Base-by-base conservation (phyloP, 1,139 yeast species). In the Diutina catenulata region DNA sequence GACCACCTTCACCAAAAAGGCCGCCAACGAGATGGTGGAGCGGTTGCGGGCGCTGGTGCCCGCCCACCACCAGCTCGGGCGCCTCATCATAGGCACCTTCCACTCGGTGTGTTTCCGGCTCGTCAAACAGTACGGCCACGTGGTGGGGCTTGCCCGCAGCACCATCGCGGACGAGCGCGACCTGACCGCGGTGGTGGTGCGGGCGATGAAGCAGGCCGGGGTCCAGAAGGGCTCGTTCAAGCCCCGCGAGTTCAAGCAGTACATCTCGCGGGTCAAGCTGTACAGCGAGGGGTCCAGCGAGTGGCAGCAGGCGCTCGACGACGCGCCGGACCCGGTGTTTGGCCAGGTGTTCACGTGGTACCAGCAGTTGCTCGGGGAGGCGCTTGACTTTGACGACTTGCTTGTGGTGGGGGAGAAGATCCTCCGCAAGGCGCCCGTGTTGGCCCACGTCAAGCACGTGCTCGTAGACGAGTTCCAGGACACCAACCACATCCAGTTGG, bases 391-490 rank as follows among this genome's bases (percentile, higher is more conserved):
- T 55, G 97, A 88, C 53, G 97, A 88, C 52, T 67, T 93, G 39
- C 60, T 91, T 28, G 52, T 82, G 23, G 59, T 64, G 39, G 70
- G 87, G 27, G 60, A 66, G 43, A 52, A 59, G 10, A 56, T 87
- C 14, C 49, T 86, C n/a, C 48, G 59, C 1, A 46, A 51, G 16
- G 53, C 59, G 40, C 62, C 67, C 0, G 71, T 76, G 16, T 59
- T 80, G 16, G 60, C 62, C 2, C 60, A 62, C 39, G 60, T 82
- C 6, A 62, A 73, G 44, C 91, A 84, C 48, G 88, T 87, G 0
- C 62, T 91, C 18, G 86, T 91, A 3, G 98, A 91, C 56, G 98
- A 91, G 54, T 91, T 84, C 49, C 98, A 91, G 57, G 98, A 91
- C 50, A 87, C 96, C 0, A 86, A 83, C 47, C 66, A 66, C 22